phyloP scores from a whole-genome alignment of 1,139 yeast species.

The Yamadazyma conglobata region DNA sequence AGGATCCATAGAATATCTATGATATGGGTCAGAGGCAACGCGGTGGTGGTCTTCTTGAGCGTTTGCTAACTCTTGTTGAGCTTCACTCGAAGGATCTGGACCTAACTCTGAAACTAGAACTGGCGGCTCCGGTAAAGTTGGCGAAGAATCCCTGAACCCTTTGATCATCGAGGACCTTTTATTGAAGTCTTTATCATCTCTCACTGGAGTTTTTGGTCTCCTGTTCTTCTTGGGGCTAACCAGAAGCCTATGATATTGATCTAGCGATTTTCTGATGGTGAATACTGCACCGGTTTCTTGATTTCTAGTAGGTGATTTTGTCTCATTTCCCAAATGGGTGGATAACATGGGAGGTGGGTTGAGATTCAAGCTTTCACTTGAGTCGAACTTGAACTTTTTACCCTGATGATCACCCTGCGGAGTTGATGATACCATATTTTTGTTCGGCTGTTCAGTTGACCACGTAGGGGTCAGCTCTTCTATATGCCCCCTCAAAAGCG shows the following conservation, averaged over 20 bases:
- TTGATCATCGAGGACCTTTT: constrained; percentile 42
- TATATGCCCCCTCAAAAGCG: constrained; percentile 19
- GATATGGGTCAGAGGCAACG: neutral
- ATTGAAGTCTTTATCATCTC: constrained; percentile 15
- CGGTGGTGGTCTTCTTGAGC: neutral
- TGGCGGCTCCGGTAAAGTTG: constrained; percentile 50
- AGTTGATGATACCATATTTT: constrained; percentile 30
- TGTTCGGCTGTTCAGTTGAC: constrained; percentile 30
- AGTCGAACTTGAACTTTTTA: constrained; percentile 18
- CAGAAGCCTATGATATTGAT: constrained; percentile 32
- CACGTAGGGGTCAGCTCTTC: constrained; percentile 39
- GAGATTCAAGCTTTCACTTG: constrained; percentile 23
- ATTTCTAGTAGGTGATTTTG: constrained; percentile 14
- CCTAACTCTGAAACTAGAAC: constrained; percentile 36
- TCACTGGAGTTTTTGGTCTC: constrained; percentile 17
- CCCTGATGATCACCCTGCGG: constrained; percentile 23
- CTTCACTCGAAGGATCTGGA: constrained; percentile 8
- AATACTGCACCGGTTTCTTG: constrained; percentile 15
- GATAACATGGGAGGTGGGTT: constrained; percentile 21
- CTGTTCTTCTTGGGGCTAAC: constrained; percentile 31
- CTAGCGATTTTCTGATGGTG: constrained; percentile 36
- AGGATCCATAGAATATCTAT: neutral
- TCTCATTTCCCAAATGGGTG: constrained; percentile 3
- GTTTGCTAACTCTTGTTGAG: neutral
- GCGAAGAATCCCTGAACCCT: constrained; percentile 46